Percentiles rank a stretch among this genome's conserved stretches.
Conservation (phyloP, 352 stramenopile species). For the Thraustochytrium striatum region DNA sequence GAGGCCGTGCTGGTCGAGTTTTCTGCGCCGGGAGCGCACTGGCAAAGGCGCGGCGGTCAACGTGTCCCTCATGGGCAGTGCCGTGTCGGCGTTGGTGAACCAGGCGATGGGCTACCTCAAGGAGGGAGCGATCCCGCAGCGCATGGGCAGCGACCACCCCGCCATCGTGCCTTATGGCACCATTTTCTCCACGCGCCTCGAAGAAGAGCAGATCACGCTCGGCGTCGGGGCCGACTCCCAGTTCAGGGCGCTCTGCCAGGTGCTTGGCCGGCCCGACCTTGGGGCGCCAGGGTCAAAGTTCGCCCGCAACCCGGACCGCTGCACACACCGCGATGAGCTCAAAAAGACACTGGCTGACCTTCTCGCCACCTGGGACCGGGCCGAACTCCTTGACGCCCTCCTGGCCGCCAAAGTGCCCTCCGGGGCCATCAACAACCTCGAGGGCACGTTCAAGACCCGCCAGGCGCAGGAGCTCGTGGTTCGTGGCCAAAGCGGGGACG, state of each 20-base stretch:
- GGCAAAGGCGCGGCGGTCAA: constrained; percentile 42
- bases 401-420: not conserved
- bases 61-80: constrained; percentile 46
- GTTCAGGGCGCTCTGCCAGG: constrained; percentile 16
- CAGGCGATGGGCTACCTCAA: constrained; percentile 51
- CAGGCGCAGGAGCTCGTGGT: constrained; percentile 38
- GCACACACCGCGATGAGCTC: constrained; percentile 19
- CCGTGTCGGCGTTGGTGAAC: constrained; percentile 44
- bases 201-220: constrained; percentile 38
- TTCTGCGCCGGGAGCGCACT: constrained; percentile 31
- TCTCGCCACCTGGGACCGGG: constrained; percentile 5
- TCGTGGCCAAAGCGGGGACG: not conserved
- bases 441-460: not conserved
- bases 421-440: constrained; percentile 25
- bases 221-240: constrained; percentile 22
- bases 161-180: constrained; percentile 47
- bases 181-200: constrained; percentile 13
- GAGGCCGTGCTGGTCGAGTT: constrained; percentile 44
- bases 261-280: constrained; percentile 1
- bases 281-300: not conserved
- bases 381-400: not conserved
- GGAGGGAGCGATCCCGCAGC: constrained; percentile 25
- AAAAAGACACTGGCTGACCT: not conserved
- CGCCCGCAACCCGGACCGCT: constrained; percentile 3
- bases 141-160: constrained; percentile 47